Evolutionary conservation across 2,329 filamentous ascomycete species (phyloP).

Genomic region (Davidsoniella eucalypti): DNA sequence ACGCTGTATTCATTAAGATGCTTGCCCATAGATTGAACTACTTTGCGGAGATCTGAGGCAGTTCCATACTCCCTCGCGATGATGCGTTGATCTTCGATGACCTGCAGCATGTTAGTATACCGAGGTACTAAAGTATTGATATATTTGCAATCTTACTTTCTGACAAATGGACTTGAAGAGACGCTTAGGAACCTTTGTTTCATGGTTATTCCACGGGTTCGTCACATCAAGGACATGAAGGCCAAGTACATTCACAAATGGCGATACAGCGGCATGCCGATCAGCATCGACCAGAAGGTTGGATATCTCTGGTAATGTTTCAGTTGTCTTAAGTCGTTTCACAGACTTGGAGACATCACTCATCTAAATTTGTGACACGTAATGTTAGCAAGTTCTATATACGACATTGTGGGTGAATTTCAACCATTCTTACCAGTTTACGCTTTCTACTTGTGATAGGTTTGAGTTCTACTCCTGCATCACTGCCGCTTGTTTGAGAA

Average conservation of each 20-base stretch:
- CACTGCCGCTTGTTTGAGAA: neutral
- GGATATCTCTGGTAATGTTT: neutral
- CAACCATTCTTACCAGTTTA: conserved; percentile 25
- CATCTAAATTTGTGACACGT: neutral
- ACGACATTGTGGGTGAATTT: neutral
- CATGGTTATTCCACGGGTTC: conserved; percentile 5
- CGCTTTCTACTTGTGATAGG: conserved; percentile 24
- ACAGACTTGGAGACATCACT: conserved; percentile 4
- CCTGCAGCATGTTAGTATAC: conserved; percentile 8
- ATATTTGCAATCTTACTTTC: conserved; percentile 7
- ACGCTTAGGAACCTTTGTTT: conserved; percentile 4
- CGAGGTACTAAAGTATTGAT: too few species aligned
- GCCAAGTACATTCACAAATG: conserved; percentile 11
- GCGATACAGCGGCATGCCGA: conserved; percentile 7
- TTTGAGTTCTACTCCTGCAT: conserved; percentile 1
- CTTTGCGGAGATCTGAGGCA: conserved; percentile 20
- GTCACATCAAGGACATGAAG: conserved; percentile 8
- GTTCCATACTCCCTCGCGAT: conserved; percentile 22
- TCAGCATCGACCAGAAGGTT: conserved; percentile 11
- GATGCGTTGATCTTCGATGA: conserved; percentile 24
- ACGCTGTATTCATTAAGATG: conserved; percentile 30
- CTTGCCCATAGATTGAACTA: conserved; percentile 27
- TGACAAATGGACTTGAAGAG: conserved; percentile 11
- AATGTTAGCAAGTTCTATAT: neutral
- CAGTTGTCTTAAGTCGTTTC: conserved; percentile 8